phyloP scores from a whole-genome alignment of 805 yeast species.

The Nakazawaea holstii region DNA sequence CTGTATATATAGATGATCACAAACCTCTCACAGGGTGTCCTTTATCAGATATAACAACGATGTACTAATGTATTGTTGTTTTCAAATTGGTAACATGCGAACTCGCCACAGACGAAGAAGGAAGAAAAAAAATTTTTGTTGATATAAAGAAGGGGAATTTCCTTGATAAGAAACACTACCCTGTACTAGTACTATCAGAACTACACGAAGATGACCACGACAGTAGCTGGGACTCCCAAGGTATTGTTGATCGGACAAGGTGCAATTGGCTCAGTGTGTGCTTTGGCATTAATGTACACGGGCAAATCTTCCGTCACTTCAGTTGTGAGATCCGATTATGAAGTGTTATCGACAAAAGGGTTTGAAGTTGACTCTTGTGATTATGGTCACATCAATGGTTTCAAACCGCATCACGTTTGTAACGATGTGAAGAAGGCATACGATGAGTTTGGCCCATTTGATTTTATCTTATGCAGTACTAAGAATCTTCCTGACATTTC shows the following conservation, averaged over 20 bases:
- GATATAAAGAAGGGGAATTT: no score
- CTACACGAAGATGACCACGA: no score
- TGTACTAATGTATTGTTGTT: no score
- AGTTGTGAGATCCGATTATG: slow-evolving; percentile 62
- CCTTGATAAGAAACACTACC: no score
- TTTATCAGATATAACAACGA: no score
- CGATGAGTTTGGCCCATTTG: slow-evolving; percentile 32
- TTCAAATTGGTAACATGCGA: no score
- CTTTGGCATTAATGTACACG: slow-evolving; percentile 48
- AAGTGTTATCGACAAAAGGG: slow-evolving; percentile 43
- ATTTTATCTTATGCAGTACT: slow-evolving; percentile 54
- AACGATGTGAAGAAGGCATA: slow-evolving; percentile 42
- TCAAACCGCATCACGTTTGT: slow-evolving; percentile 44
- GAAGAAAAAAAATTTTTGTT: no score
- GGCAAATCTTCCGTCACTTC: slow-evolving; percentile 49
- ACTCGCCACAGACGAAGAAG: no score
- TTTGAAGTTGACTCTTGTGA: slow-evolving; percentile 55
- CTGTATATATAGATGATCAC: no score
- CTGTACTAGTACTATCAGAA: no score
- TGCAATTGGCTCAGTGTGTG: slow-evolving; percentile 78
- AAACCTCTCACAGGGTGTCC: no score
- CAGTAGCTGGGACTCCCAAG: slow-evolving; percentile 15
- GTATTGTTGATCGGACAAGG: slow-evolving; percentile 75
- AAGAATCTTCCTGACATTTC: slow-evolving; percentile 63
- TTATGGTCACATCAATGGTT: slow-evolving; percentile 48